These are phyloP conservation scores for Fremontodendron californicum DNA, from an alignment of 345 rosid genomes.

Conservation along the genomic window DNA sequence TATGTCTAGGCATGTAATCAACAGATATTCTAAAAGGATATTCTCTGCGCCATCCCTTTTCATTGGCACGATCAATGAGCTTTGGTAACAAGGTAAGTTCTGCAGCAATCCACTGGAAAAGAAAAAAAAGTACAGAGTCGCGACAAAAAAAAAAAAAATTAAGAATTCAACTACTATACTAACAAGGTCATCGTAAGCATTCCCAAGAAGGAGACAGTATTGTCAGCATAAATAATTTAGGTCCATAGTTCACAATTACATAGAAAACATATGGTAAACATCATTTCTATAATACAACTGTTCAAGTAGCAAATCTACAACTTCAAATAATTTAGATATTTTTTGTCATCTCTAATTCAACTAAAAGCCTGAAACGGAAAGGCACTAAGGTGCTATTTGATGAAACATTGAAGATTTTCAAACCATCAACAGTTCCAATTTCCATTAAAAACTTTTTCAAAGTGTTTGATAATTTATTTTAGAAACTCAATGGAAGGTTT, in stretches of 20 bases:
- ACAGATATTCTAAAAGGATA: slow-evolving; percentile 52
- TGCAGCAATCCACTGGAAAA: slow-evolving; percentile 69
- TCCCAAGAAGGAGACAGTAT: neutral
- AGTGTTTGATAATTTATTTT: neutral
- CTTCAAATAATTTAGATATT: neutral
- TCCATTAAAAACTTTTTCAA: neutral
- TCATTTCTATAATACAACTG: neutral
- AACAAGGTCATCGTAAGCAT: neutral
- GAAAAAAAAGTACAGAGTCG: neutral
- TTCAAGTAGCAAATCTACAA: neutral
- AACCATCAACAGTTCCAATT: neutral
- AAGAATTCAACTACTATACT: neutral
- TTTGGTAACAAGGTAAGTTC: slow-evolving; percentile 56
- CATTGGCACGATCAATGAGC: slow-evolving; percentile 69
- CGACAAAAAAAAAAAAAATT: neutral
- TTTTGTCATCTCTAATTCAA: neutral
- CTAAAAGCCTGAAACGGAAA: neutral
- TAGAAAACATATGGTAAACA: neutral
- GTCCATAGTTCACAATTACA: neutral
- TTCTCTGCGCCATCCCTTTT: slow-evolving; percentile 94
- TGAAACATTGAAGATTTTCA: neutral
- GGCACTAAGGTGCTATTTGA: neutral
- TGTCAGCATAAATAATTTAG: neutral
- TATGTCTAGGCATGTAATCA: neutral
- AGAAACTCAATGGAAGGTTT: neutral